These are phyloP conservation scores for Tripterygium wilfordii DNA, from an alignment of 177 flowering plant species.

Conservation along the genomic window DNA sequence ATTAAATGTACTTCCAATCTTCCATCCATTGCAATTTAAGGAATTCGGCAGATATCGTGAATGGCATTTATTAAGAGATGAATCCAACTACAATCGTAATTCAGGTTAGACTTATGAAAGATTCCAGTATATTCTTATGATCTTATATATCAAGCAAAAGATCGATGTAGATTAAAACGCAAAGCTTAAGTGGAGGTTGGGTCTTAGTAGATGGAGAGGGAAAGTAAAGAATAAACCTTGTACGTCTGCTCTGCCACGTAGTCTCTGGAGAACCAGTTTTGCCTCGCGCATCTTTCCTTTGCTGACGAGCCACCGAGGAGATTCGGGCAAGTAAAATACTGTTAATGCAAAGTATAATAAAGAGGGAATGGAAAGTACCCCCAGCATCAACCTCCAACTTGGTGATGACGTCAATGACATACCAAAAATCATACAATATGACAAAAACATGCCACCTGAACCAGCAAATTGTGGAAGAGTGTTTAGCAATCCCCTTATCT, in stretches of 20 bases:
- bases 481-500: constrained; percentile 34
- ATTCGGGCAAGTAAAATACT: constrained; percentile 37
- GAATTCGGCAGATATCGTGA: no score
- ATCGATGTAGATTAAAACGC: no score
- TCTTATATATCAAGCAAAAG: no score
- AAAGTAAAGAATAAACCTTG: constrained; percentile 23
- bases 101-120: no score
- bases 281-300: constrained; percentile 48
- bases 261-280: constrained; percentile 29
- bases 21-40: no score
- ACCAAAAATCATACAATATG: constrained; percentile 42
- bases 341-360: constrained; percentile 22
- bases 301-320: constrained; percentile 52
- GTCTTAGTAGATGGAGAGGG: no score
- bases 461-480: constrained; percentile 46
- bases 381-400: constrained; percentile 45
- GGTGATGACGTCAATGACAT: constrained; percentile 32
- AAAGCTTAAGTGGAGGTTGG: no score
- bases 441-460: constrained; percentile 38
- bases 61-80: no score
- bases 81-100: no score
- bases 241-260: constrained; percentile 43
- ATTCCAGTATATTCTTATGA: no score
- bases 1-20: no score
- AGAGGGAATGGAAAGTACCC: constrained; percentile 39